phyloP scores from a whole-genome alignment of 768 basidiomycete genomes.

The Daedaleopsis sinensis region DNA sequence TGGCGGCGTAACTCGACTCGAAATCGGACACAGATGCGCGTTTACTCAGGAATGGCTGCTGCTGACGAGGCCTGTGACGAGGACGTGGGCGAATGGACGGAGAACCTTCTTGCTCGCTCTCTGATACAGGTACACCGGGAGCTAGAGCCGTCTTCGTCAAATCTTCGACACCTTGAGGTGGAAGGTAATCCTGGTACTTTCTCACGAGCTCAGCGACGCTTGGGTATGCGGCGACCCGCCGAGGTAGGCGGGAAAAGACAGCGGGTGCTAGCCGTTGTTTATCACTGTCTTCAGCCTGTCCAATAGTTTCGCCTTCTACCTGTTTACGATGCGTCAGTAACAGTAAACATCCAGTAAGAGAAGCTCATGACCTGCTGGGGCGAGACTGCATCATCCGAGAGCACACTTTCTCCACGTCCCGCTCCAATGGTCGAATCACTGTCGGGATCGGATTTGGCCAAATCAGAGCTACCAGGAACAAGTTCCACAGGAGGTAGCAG shows the following conservation, averaged over 20 bases:
- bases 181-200: conserved; percentile 78
- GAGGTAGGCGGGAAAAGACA: conserved; percentile 61
- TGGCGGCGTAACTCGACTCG: conserved; percentile 91
- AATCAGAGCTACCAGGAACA: conserved; percentile 7
- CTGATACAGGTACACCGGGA: conserved; percentile 63
- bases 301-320: background rate
- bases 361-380: conserved; percentile 22
- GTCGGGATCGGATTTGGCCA: conserved; percentile 62
- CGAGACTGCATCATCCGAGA: conserved; percentile 11
- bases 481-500: conserved; percentile 12
- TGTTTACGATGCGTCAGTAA: background rate
- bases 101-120: conserved; percentile 77
- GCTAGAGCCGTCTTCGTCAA: conserved; percentile 71
- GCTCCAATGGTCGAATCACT: conserved; percentile 88
- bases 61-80: conserved; percentile 56
- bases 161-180: conserved; percentile 71
- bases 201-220: conserved; percentile 86
- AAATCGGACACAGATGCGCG: conserved; percentile 80
- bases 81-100: conserved; percentile 37
- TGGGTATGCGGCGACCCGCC: conserved; percentile 55
- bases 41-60: conserved; percentile 51
- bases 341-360: background rate
- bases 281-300: conserved; percentile 13
- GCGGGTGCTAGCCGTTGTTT: conserved; percentile 25
- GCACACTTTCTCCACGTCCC: conserved; percentile 19